Evolutionary conservation across 2,329 filamentous ascomycete genomes (phyloP).

Genomic region (Amylocarpus encephaloides): DNA sequence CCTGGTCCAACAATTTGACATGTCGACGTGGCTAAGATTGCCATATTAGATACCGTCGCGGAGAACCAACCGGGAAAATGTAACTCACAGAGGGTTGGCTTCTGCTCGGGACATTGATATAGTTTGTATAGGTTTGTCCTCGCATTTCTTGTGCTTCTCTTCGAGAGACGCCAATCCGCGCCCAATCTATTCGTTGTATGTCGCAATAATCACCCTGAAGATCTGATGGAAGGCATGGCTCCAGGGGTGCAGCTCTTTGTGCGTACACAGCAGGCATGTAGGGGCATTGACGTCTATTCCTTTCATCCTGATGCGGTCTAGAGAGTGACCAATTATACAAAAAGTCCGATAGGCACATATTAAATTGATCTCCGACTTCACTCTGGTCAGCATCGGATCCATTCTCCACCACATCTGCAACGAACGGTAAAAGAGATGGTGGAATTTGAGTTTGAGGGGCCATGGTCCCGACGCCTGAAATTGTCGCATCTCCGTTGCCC

Average conservation of each 20-base stretch:
- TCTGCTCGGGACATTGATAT: constrained; percentile 45
- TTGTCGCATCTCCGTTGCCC: background rate
- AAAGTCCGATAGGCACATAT: constrained; percentile 45
- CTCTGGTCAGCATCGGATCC: constrained; percentile 25
- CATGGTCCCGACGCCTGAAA: constrained; percentile 1
- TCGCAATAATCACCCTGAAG: constrained; percentile 51
- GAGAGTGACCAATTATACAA: constrained; percentile 40
- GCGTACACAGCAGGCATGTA: constrained; percentile 6
- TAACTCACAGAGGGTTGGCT: constrained; percentile 44
- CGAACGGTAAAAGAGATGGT: constrained; percentile 7
- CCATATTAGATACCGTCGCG: background rate
- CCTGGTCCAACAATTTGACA: constrained; percentile 18
- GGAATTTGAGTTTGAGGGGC: background rate
- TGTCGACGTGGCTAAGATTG: constrained; percentile 14
- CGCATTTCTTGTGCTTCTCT: constrained; percentile 43
- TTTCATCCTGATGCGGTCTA: background rate
- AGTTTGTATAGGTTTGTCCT: constrained; percentile 48
- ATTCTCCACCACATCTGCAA: constrained; percentile 9
- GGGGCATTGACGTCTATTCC: background rate
- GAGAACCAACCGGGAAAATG: background rate
- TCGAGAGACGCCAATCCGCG: constrained; percentile 44
- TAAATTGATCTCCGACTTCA: constrained; percentile 35
- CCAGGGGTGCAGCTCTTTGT: constrained; percentile 18
- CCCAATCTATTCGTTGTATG: constrained; percentile 55
- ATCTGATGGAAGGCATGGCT: constrained; percentile 36